These are phyloP conservation scores for Auriscalpium microsporum DNA, from an alignment of 768 basidiomycete genomes.

Conservation along the genomic window DNA sequence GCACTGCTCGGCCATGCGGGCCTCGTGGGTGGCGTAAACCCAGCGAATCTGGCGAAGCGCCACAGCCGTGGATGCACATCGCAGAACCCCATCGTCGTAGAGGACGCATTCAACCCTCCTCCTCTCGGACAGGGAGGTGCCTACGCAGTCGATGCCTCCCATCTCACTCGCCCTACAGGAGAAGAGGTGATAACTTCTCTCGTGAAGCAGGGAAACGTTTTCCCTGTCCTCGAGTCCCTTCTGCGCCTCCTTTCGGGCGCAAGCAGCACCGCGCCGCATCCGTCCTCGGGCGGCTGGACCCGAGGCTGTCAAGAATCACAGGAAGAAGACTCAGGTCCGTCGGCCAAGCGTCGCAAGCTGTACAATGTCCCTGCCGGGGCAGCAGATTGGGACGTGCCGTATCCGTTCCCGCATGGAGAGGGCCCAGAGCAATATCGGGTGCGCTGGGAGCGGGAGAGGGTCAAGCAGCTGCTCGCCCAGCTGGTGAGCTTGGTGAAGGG, in stretches of 20 bases:
- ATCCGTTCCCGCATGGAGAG: constrained; percentile 64
- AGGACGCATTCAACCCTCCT: constrained; percentile 41
- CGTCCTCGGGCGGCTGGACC: not conserved
- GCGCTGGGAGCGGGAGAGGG: constrained; percentile 59
- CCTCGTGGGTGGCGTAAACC: constrained; percentile 56
- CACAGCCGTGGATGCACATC: constrained; percentile 44
- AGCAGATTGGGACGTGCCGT: constrained; percentile 76
- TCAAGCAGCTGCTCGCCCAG: constrained; percentile 53
- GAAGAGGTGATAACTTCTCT: constrained; percentile 55
- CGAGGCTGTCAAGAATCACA: not conserved
- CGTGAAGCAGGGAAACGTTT: constrained; percentile 55
- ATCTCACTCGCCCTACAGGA: constrained; percentile 41
- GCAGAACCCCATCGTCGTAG: constrained; percentile 62
- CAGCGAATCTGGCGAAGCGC: constrained; percentile 38
- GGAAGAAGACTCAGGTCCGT: constrained; percentile 15
- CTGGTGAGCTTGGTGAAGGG: constrained; percentile 50
- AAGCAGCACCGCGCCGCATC: constrained; percentile 1
- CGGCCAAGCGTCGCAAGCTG: constrained; percentile 54
- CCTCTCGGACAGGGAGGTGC: constrained; percentile 18
- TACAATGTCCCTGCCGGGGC: constrained; percentile 71
- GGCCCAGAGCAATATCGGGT: constrained; percentile 57
- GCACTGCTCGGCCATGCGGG: constrained; percentile 68
- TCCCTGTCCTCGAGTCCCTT: constrained; percentile 56
- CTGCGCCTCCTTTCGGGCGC: constrained; percentile 47
- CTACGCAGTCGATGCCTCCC: constrained; percentile 30